A percentile compares a stretch with the other conserved stretches of the same genome.
These are phyloP conservation scores for Teratosphaeria nubilosa DNA, from an alignment of 2,329 filamentous ascomycete genomes.

Conservation along the genomic window DNA sequence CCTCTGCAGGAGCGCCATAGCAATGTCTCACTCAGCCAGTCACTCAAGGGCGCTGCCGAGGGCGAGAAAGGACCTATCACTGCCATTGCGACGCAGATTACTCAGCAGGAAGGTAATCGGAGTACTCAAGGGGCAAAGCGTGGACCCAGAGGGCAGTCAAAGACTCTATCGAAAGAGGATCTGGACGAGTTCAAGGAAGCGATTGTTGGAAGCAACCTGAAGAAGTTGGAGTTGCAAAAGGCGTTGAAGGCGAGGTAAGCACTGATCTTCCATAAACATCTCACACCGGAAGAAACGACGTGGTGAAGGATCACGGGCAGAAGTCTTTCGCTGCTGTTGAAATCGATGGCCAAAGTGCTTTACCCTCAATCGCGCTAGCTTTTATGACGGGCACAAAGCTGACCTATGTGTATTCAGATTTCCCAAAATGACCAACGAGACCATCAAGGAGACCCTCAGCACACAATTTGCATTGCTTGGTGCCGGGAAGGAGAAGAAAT, in stretches of 20 bases:
- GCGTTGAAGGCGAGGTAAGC: slow-evolving; percentile 58
- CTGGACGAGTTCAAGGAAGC: slow-evolving; percentile 58
- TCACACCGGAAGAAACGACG: too few species aligned
- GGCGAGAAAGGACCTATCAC: slow-evolving; percentile 27
- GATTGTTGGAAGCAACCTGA: slow-evolving; percentile 60
- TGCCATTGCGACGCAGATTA: slow-evolving; percentile 9
- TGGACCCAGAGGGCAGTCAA: slow-evolving; percentile 27
- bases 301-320: too few species aligned
- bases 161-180: slow-evolving; percentile 48
- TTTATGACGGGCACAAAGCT: not conserved
- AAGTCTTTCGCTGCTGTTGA: too few species aligned
- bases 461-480: slow-evolving; percentile 54
- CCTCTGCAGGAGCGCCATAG: slow-evolving; percentile 31
- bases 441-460: slow-evolving; percentile 61
- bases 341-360: too few species aligned
- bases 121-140: slow-evolving; percentile 19
- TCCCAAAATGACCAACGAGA: slow-evolving; percentile 57
- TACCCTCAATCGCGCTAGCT: too few species aligned
- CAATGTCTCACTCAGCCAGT: slow-evolving; percentile 17
- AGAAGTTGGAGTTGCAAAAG: slow-evolving; percentile 65
- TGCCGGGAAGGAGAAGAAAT: slow-evolving; percentile 55
- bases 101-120: not conserved
- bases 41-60: slow-evolving; percentile 20
- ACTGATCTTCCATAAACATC: too few species aligned
- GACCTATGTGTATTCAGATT: slow-evolving; percentile 41